These are phyloP conservation scores for Arthrobotrys sphaeroides DNA, from an alignment of 2,329 filamentous ascomycete genomes.

Conservation along the genomic window DNA sequence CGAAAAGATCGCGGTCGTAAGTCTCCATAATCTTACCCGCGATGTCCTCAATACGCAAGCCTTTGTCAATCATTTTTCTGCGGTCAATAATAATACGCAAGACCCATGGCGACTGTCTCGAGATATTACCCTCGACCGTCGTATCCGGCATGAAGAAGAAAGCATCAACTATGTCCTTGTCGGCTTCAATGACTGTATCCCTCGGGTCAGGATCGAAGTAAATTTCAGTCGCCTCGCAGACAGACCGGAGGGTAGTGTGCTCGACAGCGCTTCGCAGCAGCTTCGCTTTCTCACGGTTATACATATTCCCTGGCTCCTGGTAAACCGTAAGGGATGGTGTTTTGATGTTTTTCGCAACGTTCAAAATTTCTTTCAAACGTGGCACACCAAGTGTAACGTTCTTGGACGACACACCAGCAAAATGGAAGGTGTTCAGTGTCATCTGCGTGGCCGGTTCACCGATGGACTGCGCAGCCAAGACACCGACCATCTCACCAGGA, in stretches of 20 bases:
- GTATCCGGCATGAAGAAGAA: conserved; percentile 96
- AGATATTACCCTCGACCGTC: conserved; percentile 69
- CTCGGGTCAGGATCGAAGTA: conserved; percentile 96
- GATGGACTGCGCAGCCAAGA: conserved; percentile 96
- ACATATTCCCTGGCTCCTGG: conserved; percentile 70
- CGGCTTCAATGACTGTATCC: conserved; percentile 83
- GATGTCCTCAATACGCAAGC: conserved; percentile 88
- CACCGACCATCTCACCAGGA: conserved; percentile 98
- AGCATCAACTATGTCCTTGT: conserved; percentile 93
- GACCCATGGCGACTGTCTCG: conserved; percentile 87
- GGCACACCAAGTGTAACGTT: conserved; percentile 99
- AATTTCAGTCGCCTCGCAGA: conserved; percentile 91
- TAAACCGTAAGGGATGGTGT: conserved; percentile 97
- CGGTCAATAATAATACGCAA: conserved; percentile 92
- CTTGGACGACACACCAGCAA: conserved; percentile 99
- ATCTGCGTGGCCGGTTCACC: conserved; percentile 99
- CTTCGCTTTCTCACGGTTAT: conserved; percentile 82
- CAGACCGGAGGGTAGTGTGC: conserved; percentile 90
- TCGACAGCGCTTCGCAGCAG: conserved; percentile 87
- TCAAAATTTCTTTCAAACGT: conserved; percentile 98
- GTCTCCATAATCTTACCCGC: conserved; percentile 87
- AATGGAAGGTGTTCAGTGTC: conserved; percentile 99
- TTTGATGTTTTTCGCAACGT: conserved; percentile 97
- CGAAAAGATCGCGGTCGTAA: conserved; percentile 82
- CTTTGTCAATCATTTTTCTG: conserved; percentile 94